Evolutionary conservation across 441 rosid species (phyloP).

Genomic region (Theobroma grandiflorum): DNA sequence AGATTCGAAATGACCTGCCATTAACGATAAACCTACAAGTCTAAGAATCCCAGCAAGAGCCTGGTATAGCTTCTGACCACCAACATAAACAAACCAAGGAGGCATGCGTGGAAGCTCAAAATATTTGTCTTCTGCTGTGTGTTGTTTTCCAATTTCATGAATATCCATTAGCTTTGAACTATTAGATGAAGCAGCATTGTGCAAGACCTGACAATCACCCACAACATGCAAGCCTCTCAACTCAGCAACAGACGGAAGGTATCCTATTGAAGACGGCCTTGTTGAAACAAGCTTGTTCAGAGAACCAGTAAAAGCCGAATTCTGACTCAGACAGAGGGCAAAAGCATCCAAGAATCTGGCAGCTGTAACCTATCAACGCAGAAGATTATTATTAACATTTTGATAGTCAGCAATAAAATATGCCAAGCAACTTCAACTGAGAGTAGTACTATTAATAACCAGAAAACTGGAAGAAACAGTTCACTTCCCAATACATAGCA

Average conservation of each 20-base stretch:
- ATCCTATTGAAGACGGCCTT: constrained; percentile 70
- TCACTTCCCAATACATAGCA: background rate
- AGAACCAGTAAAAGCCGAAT: constrained; percentile 75
- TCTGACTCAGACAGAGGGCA: constrained; percentile 78
- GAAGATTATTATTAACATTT: constrained; percentile 6
- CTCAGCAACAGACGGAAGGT: constrained; percentile 82
- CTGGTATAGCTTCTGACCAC: constrained; percentile 74
- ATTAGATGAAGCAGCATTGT: constrained; percentile 44
- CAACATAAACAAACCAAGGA: constrained; percentile 86
- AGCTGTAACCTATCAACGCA: constrained; percentile 69
- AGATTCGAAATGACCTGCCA: constrained; percentile 76
- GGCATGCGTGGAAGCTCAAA: constrained; percentile 79
- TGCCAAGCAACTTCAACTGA: constrained; percentile 7
- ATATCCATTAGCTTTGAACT: constrained; percentile 40
- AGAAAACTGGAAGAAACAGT: background rate
- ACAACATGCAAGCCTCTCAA: constrained; percentile 57
- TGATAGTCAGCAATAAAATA: background rate
- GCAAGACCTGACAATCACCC: constrained; percentile 35
- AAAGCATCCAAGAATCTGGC: constrained; percentile 86
- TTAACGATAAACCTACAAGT: constrained; percentile 87
- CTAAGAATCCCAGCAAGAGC: constrained; percentile 87
- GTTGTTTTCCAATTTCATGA: constrained; percentile 36
- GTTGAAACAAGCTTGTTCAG: constrained; percentile 72
- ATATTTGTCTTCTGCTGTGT: constrained; percentile 42
- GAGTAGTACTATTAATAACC: background rate